These are phyloP conservation scores for Exserohilum rostratum DNA, from an alignment of 2,329 filamentous ascomycete genomes.

Conservation along the genomic window DNA sequence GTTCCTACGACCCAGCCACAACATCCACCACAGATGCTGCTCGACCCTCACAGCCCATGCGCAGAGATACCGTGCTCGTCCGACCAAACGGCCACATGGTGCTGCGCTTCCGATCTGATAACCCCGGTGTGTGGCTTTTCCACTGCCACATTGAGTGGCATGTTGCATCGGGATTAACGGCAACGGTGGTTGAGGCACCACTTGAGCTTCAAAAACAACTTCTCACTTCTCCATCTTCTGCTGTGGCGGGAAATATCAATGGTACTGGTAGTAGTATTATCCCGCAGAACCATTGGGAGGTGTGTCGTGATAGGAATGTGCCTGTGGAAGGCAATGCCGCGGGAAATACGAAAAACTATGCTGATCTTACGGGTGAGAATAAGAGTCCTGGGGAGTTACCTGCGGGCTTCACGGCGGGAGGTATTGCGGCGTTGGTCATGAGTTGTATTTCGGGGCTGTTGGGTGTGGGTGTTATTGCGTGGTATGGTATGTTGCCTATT, in stretches of 20 bases:
- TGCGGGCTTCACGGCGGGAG: slow-evolving; percentile 71
- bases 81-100: slow-evolving; percentile 61
- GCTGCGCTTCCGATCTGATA: slow-evolving; percentile 61
- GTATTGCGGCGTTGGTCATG: slow-evolving; percentile 77
- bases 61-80: slow-evolving; percentile 62
- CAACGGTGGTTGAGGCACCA: slow-evolving; percentile 59
- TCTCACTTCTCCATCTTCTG: slow-evolving; percentile 3
- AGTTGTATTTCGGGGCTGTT: slow-evolving; percentile 71
- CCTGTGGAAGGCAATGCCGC: slow-evolving; percentile 73
- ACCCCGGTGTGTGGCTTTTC: slow-evolving; percentile 49
- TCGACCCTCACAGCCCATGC: slow-evolving; percentile 49
- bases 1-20: slow-evolving; percentile 55
- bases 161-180: slow-evolving; percentile 55
- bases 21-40: slow-evolving; percentile 18
- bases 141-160: slow-evolving; percentile 49
- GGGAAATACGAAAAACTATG: slow-evolving; percentile 67
- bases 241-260: slow-evolving; percentile 48
- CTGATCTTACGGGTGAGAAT: slow-evolving; percentile 63
- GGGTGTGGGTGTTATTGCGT: slow-evolving; percentile 69
- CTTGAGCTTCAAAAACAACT: slow-evolving; percentile 62
- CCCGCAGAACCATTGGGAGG: slow-evolving; percentile 65
- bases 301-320: slow-evolving; percentile 61
- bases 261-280: slow-evolving; percentile 52
- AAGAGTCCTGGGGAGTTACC: slow-evolving; percentile 63
- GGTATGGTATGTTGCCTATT: slow-evolving; percentile 63